Percentiles rank a stretch among this genome's conserved stretches.
phyloP scores from a whole-genome alignment of 1,284 basidiomycete genomes.

The Apiotrichum gamsii region DNA sequence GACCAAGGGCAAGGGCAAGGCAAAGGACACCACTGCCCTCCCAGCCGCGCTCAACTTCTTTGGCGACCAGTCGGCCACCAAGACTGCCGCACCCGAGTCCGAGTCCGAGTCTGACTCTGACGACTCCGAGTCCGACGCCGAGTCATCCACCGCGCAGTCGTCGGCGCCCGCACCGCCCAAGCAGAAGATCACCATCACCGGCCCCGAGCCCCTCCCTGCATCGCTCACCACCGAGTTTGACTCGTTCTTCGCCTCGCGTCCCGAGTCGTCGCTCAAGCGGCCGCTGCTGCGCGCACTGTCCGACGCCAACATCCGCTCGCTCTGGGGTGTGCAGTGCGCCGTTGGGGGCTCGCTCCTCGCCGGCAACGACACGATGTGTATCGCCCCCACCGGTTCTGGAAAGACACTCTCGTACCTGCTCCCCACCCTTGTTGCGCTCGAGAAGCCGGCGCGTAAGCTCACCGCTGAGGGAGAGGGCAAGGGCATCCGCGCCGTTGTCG shows the following conservation, averaged over 20 bases:
- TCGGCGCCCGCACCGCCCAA: constrained; percentile 35
- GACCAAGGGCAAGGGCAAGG: constrained; percentile 25
- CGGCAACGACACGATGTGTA: constrained; percentile 75
- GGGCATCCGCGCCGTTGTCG: constrained; percentile 70
- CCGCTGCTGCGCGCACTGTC: constrained; percentile 25
- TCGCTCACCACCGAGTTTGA: constrained; percentile 41
- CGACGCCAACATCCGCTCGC: constrained; percentile 22
- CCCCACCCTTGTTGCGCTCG: constrained; percentile 65
- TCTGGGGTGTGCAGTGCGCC: constrained; percentile 43
- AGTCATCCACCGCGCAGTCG: constrained; percentile 12
- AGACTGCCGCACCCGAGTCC: constrained; percentile 31
- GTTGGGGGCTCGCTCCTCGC: constrained; percentile 44
- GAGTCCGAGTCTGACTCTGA: constrained; percentile 20
- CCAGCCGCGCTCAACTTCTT: constrained; percentile 82
- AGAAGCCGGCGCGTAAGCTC: constrained; percentile 53
- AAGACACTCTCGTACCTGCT: constrained; percentile 87
- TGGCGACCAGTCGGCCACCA: constrained; percentile 56
- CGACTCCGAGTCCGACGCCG: too few relatives aligned
- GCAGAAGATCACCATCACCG: constrained; percentile 46
- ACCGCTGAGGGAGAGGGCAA: constrained; percentile 45
- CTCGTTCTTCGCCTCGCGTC: constrained; percentile 26
- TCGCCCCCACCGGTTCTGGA: constrained; percentile 90
- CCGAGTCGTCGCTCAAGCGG: constrained; percentile 26
- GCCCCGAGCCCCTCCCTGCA: constrained; percentile 38
- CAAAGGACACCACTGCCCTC: constrained; percentile 44